Conservation (phyloP, 2,329 filamentous ascomycete species). For the Claviceps sp. region DNA sequence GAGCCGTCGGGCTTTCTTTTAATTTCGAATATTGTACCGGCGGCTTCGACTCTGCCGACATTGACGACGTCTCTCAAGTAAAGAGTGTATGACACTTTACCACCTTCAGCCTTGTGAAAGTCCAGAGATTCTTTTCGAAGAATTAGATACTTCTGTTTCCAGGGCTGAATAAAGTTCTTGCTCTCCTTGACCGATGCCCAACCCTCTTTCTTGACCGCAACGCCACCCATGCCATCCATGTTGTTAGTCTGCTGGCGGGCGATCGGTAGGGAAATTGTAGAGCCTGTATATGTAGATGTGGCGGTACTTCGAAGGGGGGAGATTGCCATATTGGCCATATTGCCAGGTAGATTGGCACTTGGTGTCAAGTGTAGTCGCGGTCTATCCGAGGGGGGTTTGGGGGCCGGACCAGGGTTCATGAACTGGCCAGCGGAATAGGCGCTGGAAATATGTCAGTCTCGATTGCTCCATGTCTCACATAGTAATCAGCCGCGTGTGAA, state of each 20-base stretch:
- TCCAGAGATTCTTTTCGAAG: conserved; percentile 86
- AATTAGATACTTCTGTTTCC: conserved; percentile 87
- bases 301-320: conserved; percentile 55
- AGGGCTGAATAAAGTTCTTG: conserved; percentile 67
- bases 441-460: conserved; percentile 21
- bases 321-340: conserved; percentile 67
- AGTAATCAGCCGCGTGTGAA: neutral
- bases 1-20: conserved; percentile 58
- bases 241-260: conserved; percentile 47
- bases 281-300: conserved; percentile 55
- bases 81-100: conserved; percentile 78
- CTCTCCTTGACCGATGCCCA: conserved; percentile 85
- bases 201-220: conserved; percentile 67
- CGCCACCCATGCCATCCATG: conserved; percentile 50
- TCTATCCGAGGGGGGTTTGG: conserved; percentile 73
- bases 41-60: conserved; percentile 81
- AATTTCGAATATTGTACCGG: conserved; percentile 88
- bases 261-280: conserved; percentile 60
- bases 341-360: conserved; percentile 59
- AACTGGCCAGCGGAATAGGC: conserved; percentile 55
- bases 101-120: conserved; percentile 83
- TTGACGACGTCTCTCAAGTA: conserved; percentile 77
- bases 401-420: conserved; percentile 94
- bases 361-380: conserved; percentile 72
- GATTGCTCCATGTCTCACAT: neutral